These are phyloP conservation scores for Yarrowia keelungensis DNA, from an alignment of 805 yeast genomes.

Conservation along the genomic window DNA sequence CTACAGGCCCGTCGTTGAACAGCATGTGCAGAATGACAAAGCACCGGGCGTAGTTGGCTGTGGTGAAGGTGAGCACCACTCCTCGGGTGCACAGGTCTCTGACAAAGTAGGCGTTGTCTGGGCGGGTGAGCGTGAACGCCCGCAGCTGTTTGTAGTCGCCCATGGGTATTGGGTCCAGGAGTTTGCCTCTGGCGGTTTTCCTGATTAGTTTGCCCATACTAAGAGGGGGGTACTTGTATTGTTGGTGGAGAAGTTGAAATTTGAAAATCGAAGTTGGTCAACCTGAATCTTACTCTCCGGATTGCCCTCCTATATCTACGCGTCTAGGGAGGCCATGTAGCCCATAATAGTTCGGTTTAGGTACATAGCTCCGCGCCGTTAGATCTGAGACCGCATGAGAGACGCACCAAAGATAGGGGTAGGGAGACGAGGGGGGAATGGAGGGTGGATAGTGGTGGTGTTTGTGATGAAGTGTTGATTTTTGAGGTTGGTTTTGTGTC, in stretches of 20 bases:
- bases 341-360: conserved; percentile 32
- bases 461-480: too few species aligned
- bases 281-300: too few species aligned
- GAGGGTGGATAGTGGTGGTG: too few species aligned
- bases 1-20: conserved; percentile 8
- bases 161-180: conserved; percentile 18
- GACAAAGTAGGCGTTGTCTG: conserved; percentile 1
- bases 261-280: too few species aligned
- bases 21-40: conserved; percentile 28
- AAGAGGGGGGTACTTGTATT: too few species aligned
- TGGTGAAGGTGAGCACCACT: conserved; percentile 11
- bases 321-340: background rate
- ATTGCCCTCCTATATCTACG: background rate
- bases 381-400: conserved; percentile 33
- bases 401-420: conserved; percentile 25
- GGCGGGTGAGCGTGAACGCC: background rate
- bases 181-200: conserved; percentile 6
- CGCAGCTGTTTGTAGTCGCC: conserved; percentile 13
- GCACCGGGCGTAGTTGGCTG: conserved; percentile 17
- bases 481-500: background rate
- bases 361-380: conserved; percentile 27
- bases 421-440: background rate
- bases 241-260: too few species aligned
- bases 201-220: conserved; percentile 6
- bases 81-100: conserved; percentile 21